Evolutionary conservation across 805 yeast genomes (phyloP), one percentile per base, ranked within the genome.

Genomic region (Saccharomyces eubayanus): DNA sequence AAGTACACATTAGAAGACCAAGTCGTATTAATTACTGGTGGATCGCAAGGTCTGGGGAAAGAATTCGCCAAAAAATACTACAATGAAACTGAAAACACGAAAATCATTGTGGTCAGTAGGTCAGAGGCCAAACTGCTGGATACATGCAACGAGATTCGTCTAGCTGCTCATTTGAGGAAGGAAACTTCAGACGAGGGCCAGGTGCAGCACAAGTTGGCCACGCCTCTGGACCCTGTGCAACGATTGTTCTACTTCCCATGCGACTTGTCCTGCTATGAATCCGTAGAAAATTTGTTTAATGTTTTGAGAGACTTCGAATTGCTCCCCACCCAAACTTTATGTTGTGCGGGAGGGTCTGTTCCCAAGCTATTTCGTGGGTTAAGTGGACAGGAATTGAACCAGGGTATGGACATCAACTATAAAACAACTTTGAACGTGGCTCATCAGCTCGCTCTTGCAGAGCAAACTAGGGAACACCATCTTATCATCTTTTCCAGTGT

Each of bases 11-110:
- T 79, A 10, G 72, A 76, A 50, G 78, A 78, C 28, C 79, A 78
- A 64, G 66, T 79, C 1, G 90, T 85, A 2, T 77, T 92, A 16
- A 77, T 92, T n/a, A 81, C 96, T 0, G 99, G 99, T 3, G 98
- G 89, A 0, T 89, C 97, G 0, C 99, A 92, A 64, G 99, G 99
- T 0, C 74, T 92, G 0, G 99, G 99, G 0, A 83, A 83, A 2
- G 87, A 85, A 41, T 69, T 92, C 53, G 96, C 96, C 0, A 72
- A 73, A 46, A 75, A 78, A 53, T 72, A 84, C 48, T 80, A 77
- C 53, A 46, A 53, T 6, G 63, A 59, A 28, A 56, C 74, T 1
- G 60, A 65, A 20, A 83, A 85, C 2, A 86, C 90, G 40, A 77
- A 80, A 51, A 87, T 91, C 1, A 72, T 86, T 1, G 70, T 94